phyloP scores from a whole-genome alignment of 495 filamentous ascomycete species.

The Cenococcum geophilum region DNA sequence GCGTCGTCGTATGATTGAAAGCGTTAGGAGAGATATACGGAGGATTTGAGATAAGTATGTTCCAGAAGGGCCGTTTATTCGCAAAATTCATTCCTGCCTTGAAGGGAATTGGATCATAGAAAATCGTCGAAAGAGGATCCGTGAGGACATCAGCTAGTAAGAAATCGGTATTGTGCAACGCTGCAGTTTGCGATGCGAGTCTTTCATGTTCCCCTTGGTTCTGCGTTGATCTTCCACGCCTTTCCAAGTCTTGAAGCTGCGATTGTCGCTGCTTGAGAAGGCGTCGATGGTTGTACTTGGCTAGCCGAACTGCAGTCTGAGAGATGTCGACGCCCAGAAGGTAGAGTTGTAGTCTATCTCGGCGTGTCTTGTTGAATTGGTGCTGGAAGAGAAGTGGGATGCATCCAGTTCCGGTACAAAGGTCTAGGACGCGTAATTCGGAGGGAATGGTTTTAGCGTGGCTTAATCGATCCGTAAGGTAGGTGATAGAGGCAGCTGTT shows the following conservation, averaged over 20 bases:
- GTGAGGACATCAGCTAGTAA: constrained; percentile 23
- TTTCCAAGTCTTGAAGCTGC: not conserved
- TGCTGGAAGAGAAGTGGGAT: constrained; percentile 69
- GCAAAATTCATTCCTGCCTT: constrained; percentile 13
- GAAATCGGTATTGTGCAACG: constrained; percentile 46
- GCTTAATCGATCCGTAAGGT: constrained; percentile 23
- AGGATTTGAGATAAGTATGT: constrained; percentile 83
- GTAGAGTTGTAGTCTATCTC: constrained; percentile 20
- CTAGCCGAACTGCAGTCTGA: constrained; percentile 52
- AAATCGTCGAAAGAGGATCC: constrained; percentile 13
- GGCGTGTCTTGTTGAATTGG: constrained; percentile 41
- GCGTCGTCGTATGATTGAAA: constrained; percentile 50
- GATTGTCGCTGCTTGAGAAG: not conserved
- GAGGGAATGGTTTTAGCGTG: constrained; percentile 5
- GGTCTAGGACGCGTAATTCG: constrained; percentile 61
- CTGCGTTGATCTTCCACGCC: not conserved
- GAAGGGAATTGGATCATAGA: not conserved
- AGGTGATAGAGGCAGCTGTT: constrained; percentile 36
- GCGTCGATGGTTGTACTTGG: constrained; percentile 34
- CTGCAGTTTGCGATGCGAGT: not conserved
- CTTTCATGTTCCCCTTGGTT: not conserved
- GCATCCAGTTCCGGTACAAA: constrained; percentile 89
- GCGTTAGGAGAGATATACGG: constrained; percentile 70
- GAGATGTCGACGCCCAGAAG: constrained; percentile 57
- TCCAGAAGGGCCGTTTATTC: constrained; percentile 38